Percentiles rank a stretch among this genome's conserved stretches.
These are phyloP conservation scores for Trichoderma atroviride DNA, from an alignment of 2,329 filamentous ascomycete species.

Conservation along the genomic window DNA sequence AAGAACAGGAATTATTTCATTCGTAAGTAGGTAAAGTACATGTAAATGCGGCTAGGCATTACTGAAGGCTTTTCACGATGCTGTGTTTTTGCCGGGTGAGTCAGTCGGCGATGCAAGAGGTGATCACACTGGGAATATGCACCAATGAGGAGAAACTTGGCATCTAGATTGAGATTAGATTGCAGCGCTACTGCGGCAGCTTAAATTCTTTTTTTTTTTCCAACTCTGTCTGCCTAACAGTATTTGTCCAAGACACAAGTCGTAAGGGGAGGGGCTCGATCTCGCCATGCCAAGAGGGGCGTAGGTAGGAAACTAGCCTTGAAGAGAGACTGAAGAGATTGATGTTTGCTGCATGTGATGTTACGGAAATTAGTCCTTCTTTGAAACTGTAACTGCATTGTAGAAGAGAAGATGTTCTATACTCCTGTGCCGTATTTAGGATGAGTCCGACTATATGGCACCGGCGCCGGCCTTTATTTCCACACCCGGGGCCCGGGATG, in stretches of 20 bases:
- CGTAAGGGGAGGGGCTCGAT: background rate
- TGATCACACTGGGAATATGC: background rate
- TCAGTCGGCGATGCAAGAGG: constrained; percentile 7
- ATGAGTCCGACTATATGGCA: background rate
- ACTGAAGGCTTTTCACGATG: background rate
- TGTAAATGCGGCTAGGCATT: background rate
- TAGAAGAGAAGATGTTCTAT: background rate
- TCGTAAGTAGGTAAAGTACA: background rate
- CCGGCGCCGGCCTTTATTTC: constrained; percentile 1
- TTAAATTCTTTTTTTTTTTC: background rate
- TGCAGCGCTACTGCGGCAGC: background rate
- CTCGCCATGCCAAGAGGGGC: background rate
- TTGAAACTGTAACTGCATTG: background rate
- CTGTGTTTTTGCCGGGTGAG: background rate
- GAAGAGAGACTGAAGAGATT: background rate
- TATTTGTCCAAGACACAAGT: background rate
- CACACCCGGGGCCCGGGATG: background rate
- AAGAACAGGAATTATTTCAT: background rate
- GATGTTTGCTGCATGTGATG: background rate
- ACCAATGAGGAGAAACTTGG: background rate
- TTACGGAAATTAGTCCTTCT: background rate
- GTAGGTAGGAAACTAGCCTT: background rate
- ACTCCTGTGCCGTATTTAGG: no score
- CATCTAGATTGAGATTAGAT: background rate
- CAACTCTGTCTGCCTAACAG: background rate